phyloP scores from a whole-genome alignment of 2,329 filamentous ascomycete species.

The Aureobasidium sp. region DNA sequence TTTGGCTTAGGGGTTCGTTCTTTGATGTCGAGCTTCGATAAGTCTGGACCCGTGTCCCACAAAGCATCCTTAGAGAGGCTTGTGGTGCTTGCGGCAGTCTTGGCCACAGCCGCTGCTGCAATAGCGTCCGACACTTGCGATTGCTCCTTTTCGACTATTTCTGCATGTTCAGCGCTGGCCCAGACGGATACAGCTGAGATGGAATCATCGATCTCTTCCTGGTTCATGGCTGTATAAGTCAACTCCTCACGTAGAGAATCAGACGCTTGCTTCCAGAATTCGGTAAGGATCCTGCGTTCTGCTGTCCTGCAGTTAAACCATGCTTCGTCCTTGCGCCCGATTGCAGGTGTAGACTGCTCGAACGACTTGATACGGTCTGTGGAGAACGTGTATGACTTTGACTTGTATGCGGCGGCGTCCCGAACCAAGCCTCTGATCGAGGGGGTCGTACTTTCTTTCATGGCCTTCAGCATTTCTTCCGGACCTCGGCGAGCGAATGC shows the following conservation, averaged over 20 bases:
- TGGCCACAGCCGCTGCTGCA: not conserved
- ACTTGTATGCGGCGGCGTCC: not conserved
- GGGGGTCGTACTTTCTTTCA: not conserved
- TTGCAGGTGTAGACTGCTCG: not conserved
- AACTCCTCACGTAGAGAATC: not conserved
- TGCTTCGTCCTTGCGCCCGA: not conserved
- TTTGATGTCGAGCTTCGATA: not conserved
- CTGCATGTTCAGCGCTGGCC: not conserved
- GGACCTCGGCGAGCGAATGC: not conserved
- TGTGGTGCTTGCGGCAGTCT: not conserved
- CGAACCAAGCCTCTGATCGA: not conserved
- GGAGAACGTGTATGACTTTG: not conserved
- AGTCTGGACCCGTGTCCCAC: not conserved
- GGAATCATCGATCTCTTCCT: not conserved
- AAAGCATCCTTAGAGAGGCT: not conserved
- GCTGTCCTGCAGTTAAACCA: not conserved
- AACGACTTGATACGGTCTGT: not conserved
- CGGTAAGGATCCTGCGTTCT: not conserved
- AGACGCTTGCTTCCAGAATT: not conserved
- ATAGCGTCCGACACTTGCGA: not conserved
- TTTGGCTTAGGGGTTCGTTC: not conserved
- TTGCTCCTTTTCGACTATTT: not conserved
- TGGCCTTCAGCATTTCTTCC: not conserved
- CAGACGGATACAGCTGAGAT: not conserved
- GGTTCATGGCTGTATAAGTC: not conserved